Conservation (phyloP, 2,329 filamentous ascomycete genomes). For the Nemania sp. region DNA sequence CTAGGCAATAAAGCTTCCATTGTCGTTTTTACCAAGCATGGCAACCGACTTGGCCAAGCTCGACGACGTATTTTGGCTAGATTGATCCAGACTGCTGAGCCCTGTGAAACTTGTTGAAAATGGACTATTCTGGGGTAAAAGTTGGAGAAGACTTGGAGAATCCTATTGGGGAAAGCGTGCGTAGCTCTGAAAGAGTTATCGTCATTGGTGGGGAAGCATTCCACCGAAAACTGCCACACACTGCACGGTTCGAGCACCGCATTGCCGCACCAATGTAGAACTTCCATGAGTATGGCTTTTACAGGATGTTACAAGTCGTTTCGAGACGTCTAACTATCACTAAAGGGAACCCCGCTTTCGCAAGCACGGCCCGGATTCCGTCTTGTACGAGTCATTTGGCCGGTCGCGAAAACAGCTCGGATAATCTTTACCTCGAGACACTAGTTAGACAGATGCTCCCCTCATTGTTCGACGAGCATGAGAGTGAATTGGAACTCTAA, state of each 20-base stretch:
- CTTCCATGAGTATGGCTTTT: constrained; percentile 15
- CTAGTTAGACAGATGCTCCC: constrained; percentile 19
- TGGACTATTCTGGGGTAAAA: constrained; percentile 17
- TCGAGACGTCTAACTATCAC: constrained; percentile 1
- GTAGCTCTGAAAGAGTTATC: too few relatives aligned
- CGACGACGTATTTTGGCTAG: constrained; percentile 7
- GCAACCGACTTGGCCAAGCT: constrained; percentile 1
- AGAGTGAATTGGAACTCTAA: background rate
- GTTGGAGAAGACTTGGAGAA: constrained; percentile 26
- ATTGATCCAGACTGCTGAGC: constrained; percentile 6
- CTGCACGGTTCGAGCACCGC: constrained; percentile 11
- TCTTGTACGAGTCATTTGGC: constrained; percentile 18
- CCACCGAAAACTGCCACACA: constrained; percentile 23
- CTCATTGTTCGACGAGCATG: constrained; percentile 10
- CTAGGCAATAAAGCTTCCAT: background rate
- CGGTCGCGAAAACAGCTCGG: constrained; percentile 15
- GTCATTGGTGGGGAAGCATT: constrained; percentile 42
- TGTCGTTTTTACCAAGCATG: constrained; percentile 7
- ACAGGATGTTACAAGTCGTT: constrained; percentile 11
- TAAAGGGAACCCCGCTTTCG: constrained; percentile 24
- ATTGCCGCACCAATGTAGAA: constrained; percentile 1
- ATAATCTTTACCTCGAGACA: constrained; percentile 23
- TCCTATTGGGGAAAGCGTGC: too few relatives aligned
- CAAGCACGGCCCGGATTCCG: constrained; percentile 32
- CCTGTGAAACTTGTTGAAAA: constrained; percentile 9